A percentile compares a stretch with the other conserved stretches of the same genome.
These are phyloP conservation scores for Hanseniaspora mollemarum DNA, from an alignment of 805 yeast species.

Conservation along the genomic window DNA sequence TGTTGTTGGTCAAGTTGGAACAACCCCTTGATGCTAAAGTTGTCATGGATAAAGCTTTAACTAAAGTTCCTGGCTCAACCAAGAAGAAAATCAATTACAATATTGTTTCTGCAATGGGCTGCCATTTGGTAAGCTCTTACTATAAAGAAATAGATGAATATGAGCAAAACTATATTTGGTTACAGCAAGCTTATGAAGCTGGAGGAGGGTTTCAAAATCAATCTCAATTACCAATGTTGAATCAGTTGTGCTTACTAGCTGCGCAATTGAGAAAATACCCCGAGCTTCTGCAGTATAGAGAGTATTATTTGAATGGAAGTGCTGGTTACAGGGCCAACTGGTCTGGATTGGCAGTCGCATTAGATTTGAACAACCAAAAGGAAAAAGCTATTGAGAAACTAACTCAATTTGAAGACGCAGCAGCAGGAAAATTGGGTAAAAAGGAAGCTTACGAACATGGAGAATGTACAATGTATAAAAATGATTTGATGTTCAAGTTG, in stretches of 20 bases:
- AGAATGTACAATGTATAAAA: conserved; percentile 68
- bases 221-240: conserved; percentile 58
- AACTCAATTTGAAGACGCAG: conserved; percentile 60
- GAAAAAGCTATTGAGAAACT: conserved; percentile 61
- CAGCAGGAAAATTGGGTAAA: conserved; percentile 55
- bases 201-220: conserved; percentile 37
- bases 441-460: conserved; percentile 65
- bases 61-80: conserved; percentile 37
- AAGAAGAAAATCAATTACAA: conserved; percentile 40
- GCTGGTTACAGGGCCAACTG: conserved; percentile 83
- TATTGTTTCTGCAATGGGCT: conserved; percentile 45
- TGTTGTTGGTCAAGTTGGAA: conserved; percentile 47
- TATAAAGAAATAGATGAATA: conserved; percentile 61
- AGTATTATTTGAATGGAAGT: conserved; percentile 53
- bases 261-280: conserved; percentile 68
- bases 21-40: conserved; percentile 53
- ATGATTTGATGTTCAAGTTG: conserved; percentile 47
- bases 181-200: conserved; percentile 58
- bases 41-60: conserved; percentile 49
- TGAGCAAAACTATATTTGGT: conserved; percentile 66
- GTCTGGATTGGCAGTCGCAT: conserved; percentile 81
- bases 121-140: conserved; percentile 60
- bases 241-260: conserved; percentile 73
- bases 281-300: conserved; percentile 51
- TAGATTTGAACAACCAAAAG: conserved; percentile 59